Conservation (phyloP, 352 stramenopile species). For the Phytopythium oedochilum region DNA sequence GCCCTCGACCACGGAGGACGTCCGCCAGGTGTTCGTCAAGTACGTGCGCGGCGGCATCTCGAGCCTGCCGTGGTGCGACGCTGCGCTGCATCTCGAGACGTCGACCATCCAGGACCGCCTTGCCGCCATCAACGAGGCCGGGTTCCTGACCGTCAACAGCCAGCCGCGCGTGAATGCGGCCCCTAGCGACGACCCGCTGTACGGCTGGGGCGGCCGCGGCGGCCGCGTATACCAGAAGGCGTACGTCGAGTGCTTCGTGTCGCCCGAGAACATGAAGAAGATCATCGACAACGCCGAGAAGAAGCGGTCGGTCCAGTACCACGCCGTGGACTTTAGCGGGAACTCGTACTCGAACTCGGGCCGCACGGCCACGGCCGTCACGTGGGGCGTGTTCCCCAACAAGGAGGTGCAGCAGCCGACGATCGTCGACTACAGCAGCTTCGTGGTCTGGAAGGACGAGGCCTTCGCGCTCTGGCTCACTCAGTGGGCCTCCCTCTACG, state of each 20-base stretch:
- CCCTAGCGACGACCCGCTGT: conserved; percentile 88
- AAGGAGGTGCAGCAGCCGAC: conserved; percentile 96
- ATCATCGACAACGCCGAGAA: conserved; percentile 84
- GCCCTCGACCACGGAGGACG: conserved; percentile 85
- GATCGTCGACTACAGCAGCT: conserved; percentile 97
- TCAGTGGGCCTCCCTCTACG: conserved; percentile 96
- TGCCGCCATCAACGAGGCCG: conserved; percentile 61
- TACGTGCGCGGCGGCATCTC: conserved; percentile 96
- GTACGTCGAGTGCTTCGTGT: conserved; percentile 99
- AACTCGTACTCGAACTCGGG: conserved; percentile 89
- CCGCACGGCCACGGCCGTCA: conserved; percentile 93
- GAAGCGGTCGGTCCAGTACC: conserved; percentile 87
- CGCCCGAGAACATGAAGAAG: conserved; percentile 89
- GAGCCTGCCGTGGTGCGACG: conserved; percentile 97
- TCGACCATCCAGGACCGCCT: conserved; percentile 83
- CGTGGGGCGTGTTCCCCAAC: conserved; percentile 98
- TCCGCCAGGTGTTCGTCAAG: conserved; percentile 94
- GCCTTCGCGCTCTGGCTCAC: conserved; percentile 96
- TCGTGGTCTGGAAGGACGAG: conserved; percentile 96
- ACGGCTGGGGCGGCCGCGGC: conserved; percentile 95
- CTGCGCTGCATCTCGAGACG: conserved; percentile 93
- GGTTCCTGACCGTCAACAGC: conserved; percentile 97
- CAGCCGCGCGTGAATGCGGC: conserved; percentile 90
- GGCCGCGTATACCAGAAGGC: conserved; percentile 98
- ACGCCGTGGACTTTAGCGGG: conserved; percentile 88